phyloP scores from a whole-genome alignment of 768 basidiomycete genomes.

The Leucocoprinus birnbaumii region DNA sequence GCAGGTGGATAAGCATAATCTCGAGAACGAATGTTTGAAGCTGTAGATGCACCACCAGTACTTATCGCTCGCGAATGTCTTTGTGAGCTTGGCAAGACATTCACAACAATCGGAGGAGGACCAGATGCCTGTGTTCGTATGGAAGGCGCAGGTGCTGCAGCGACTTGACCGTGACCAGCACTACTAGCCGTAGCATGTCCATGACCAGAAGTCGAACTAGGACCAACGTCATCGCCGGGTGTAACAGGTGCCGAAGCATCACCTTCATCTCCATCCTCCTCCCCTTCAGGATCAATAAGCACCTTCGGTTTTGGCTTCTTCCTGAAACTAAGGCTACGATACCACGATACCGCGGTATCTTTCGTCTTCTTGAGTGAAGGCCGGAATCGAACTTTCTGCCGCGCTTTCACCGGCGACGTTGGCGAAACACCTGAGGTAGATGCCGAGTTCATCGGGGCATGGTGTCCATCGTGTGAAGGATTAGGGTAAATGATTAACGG shows the following conservation, averaged over 20 bases:
- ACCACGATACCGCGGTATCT: conserved; percentile 36
- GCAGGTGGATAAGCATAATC: neutral
- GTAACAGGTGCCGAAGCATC: neutral
- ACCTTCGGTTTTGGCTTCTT: conserved; percentile 25
- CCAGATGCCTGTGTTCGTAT: neutral
- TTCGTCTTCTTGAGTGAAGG: conserved; percentile 26
- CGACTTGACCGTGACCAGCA: too few relatives aligned
- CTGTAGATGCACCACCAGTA: neutral
- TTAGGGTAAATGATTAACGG: neutral
- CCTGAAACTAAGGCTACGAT: conserved; percentile 34
- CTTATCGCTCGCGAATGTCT: conserved; percentile 12
- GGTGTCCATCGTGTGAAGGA: neutral
- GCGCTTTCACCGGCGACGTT: conserved; percentile 6
- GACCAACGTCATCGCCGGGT: neutral
- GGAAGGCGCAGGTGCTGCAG: neutral
- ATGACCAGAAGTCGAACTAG: neutral
- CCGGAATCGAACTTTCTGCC: conserved; percentile 22
- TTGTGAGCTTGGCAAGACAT: neutral
- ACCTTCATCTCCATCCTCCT: conserved; percentile 23
- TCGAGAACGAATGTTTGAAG: neutral
- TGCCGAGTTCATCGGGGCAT: neutral
- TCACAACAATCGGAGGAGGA: neutral
- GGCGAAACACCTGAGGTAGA: conserved; percentile 1
- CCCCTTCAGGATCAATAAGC: conserved; percentile 30
- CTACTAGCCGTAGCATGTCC: too few relatives aligned